Conservation (phyloP, 1,139 yeast genomes). For the Meyerozyma sp. region DNA sequence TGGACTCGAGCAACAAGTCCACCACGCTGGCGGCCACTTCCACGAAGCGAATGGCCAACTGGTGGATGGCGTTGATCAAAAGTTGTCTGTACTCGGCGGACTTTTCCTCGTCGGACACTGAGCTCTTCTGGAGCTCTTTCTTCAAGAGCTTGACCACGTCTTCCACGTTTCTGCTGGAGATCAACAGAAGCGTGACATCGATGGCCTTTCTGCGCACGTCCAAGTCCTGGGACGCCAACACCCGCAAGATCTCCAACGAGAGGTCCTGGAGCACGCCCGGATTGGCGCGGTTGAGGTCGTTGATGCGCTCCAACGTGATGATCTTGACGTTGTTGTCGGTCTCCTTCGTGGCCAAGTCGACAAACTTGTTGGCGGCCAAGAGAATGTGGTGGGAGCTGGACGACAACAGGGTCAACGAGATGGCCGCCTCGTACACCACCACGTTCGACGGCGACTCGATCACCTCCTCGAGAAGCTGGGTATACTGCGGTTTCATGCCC, state of each 20-base stretch:
- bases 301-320: conserved; percentile 83
- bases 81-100: conserved; percentile 83
- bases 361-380: conserved; percentile 77
- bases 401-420: conserved; percentile 72
- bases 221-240: conserved; percentile 79
- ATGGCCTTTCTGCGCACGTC: conserved; percentile 89
- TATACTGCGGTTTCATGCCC: conserved; percentile 63
- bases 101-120: conserved; percentile 65
- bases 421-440: conserved; percentile 89
- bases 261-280: conserved; percentile 86
- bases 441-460: conserved; percentile 68
- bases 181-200: conserved; percentile 72
- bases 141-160: conserved; percentile 88
- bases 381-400: conserved; percentile 61
- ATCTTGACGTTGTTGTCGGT: conserved; percentile 91
- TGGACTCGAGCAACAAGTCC: conserved; percentile 79
- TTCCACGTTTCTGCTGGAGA: conserved; percentile 86
- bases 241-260: conserved; percentile 80
- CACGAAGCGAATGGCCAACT: conserved; percentile 80
- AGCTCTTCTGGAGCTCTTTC: conserved; percentile 79
- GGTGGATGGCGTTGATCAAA: conserved; percentile 83
- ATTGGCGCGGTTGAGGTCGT: conserved; percentile 64
- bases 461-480: conserved; percentile 67
- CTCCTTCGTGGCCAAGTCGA: conserved; percentile 86
- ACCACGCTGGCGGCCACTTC: conserved; percentile 93